Evolutionary conservation across 2,329 filamentous ascomycete genomes (phyloP).

Genomic region (Chaetomiaceae sp.): DNA sequence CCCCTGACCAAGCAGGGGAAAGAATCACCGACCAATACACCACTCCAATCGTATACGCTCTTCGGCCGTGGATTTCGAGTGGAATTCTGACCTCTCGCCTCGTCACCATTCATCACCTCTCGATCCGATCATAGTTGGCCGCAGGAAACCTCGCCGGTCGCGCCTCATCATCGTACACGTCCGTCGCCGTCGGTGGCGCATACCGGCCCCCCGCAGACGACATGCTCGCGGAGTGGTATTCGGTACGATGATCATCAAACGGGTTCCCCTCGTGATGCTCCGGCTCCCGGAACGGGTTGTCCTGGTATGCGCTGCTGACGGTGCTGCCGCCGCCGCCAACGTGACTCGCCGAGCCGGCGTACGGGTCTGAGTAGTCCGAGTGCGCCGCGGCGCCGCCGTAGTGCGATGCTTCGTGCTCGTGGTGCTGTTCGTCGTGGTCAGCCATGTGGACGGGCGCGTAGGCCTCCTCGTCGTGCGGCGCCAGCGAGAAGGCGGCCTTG

Average conservation of each 20-base stretch:
- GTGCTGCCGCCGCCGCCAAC: slow-evolving; percentile 24
- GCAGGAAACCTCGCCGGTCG: slow-evolving; percentile 49
- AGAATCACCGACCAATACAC: slow-evolving; percentile 3
- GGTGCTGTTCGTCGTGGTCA: slow-evolving; percentile 34
- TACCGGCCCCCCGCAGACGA: slow-evolving; percentile 28
- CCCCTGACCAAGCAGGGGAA: slow-evolving; percentile 10
- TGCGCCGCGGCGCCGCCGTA: slow-evolving; percentile 16
- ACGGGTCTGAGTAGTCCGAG: slow-evolving; percentile 23
- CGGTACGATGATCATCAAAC: slow-evolving; percentile 47
- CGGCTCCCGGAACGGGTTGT: slow-evolving; percentile 25
- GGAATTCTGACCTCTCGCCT: slow-evolving; percentile 11
- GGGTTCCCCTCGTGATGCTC: slow-evolving; percentile 27
- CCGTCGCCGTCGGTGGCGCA: slow-evolving; percentile 35
- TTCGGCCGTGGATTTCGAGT: neutral
- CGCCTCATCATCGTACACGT: slow-evolving; percentile 39
- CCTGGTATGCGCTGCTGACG: slow-evolving; percentile 32
- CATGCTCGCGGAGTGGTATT: slow-evolving; percentile 36
- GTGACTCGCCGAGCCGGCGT: slow-evolving; percentile 12
- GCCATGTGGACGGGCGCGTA: slow-evolving; percentile 57
- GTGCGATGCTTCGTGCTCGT: slow-evolving; percentile 16
- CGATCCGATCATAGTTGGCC: slow-evolving; percentile 50
- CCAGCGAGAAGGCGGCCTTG: slow-evolving; percentile 63
- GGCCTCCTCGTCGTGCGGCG: slow-evolving; percentile 59
- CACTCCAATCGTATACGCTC: neutral
- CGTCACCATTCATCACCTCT: slow-evolving; percentile 30